These are phyloP conservation scores for Cyclotella atomus DNA, from an alignment of 108 stramenopile species.

Conservation along the genomic window DNA sequence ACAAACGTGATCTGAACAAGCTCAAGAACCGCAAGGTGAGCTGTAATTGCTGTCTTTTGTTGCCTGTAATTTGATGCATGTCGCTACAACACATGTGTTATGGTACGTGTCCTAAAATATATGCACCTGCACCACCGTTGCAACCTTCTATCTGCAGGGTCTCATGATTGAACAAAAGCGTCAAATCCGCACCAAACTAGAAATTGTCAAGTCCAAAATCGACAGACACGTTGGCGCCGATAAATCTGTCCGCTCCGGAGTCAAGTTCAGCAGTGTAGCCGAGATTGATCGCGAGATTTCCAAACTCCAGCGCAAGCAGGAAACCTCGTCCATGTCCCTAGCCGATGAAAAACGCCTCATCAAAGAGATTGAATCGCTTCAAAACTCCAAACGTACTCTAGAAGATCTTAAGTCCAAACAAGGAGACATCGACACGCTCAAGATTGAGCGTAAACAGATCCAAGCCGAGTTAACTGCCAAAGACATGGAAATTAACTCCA, in stretches of 20 bases:
- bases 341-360: conserved; percentile 95
- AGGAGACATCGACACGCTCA: conserved; percentile 65
- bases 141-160: too few species aligned
- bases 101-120: too few species aligned
- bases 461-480: conserved; percentile 68
- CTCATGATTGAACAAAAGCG: conserved; percentile 83
- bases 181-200: conserved; percentile 73
- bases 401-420: conserved; percentile 77
- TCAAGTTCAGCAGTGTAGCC: conserved; percentile 80
- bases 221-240: conserved; percentile 72
- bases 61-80: neutral
- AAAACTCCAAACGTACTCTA: conserved; percentile 74
- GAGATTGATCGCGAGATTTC: conserved; percentile 91
- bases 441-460: conserved; percentile 68
- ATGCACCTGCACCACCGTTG: too few species aligned
- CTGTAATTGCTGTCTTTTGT: neutral
- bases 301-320: conserved; percentile 80
- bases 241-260: conserved; percentile 60
- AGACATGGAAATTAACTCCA: conserved; percentile 89
- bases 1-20: conserved; percentile 52
- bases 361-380: conserved; percentile 90
- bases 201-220: conserved; percentile 58
- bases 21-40: conserved; percentile 63
- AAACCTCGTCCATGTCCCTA: conserved; percentile 93
- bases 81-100: too few species aligned